Conservation (phyloP, 805 yeast species). For the Saturnispora gosingensis region DNA sequence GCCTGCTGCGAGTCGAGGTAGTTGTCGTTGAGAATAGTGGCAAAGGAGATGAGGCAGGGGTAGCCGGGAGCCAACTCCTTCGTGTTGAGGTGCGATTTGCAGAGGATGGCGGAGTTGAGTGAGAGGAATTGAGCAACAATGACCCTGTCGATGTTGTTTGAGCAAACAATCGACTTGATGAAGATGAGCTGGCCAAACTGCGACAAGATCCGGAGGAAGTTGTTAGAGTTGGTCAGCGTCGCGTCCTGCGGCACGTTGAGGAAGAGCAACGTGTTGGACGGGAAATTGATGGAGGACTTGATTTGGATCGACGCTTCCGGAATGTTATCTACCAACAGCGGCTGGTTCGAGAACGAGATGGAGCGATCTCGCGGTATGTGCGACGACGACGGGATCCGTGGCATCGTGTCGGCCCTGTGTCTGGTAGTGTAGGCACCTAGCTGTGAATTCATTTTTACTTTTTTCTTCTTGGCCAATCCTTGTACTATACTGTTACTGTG, state of each 20-base stretch:
- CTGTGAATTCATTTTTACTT: background rate
- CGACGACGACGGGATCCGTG: background rate
- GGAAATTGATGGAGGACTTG: slow-evolving; percentile 68
- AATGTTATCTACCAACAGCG: slow-evolving; percentile 43
- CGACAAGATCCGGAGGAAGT: slow-evolving; percentile 42
- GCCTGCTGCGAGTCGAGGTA: background rate
- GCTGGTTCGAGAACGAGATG: background rate
- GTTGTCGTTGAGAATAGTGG: slow-evolving; percentile 41
- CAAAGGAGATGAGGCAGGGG: slow-evolving; percentile 74
- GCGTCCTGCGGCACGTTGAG: slow-evolving; percentile 61
- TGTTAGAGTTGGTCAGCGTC: slow-evolving; percentile 39
- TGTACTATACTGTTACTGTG: no score
- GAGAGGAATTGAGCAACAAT: slow-evolving; percentile 67
- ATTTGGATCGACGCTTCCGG: slow-evolving; percentile 50
- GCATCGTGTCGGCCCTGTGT: background rate
- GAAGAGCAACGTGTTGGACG: slow-evolving; percentile 67
- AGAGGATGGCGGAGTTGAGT: slow-evolving; percentile 68
- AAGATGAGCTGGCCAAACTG: slow-evolving; percentile 55
- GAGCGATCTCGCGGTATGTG: background rate
- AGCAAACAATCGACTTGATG: slow-evolving; percentile 46
- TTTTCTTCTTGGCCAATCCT: no score
- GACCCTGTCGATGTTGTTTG: slow-evolving; percentile 25
- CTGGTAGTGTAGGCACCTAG: background rate
- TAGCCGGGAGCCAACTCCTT: slow-evolving; percentile 75
- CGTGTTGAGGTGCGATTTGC: slow-evolving; percentile 71